Evolutionary conservation across 495 filamentous ascomycete genomes (phyloP).

Genomic region (Aspergillus funiculosus): DNA sequence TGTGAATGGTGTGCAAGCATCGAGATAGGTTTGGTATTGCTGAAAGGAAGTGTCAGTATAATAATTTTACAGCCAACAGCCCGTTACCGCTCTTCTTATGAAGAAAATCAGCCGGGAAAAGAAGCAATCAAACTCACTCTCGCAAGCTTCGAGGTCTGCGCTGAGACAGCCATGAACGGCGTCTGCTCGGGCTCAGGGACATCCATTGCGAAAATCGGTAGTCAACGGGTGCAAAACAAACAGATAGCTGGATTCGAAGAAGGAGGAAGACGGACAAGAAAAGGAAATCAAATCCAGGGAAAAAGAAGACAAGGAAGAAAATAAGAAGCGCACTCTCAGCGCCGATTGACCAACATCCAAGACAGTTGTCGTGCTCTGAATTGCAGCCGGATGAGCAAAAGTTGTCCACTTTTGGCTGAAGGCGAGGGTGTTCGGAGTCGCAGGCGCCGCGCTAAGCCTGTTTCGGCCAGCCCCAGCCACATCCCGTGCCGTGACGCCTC

Average conservation of each 20-base stretch:
- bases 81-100: too few species aligned
- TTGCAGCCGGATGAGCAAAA: slow-evolving; percentile 24
- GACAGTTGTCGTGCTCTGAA: slow-evolving; percentile 16
- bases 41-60: too few species aligned
- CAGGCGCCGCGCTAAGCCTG: slow-evolving; percentile 9
- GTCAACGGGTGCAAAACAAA: slow-evolving; percentile 5
- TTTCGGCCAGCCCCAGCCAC: slow-evolving; percentile 18
- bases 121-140: slow-evolving; percentile 49
- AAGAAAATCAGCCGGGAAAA: background rate
- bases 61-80: too few species aligned
- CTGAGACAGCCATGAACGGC: slow-evolving; percentile 76
- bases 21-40: slow-evolving; percentile 93
- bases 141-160: slow-evolving; percentile 69
- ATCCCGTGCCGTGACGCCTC: slow-evolving; percentile 1
- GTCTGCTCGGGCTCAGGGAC: slow-evolving; percentile 72
- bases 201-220: slow-evolving; percentile 59
- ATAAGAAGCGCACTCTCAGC: slow-evolving; percentile 4
- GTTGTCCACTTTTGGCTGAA: slow-evolving; percentile 34
- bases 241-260: background rate
- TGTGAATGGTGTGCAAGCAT: slow-evolving; percentile 82
- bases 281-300: background rate
- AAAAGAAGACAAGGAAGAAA: slow-evolving; percentile 1
- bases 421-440: background rate
- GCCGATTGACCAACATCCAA: background rate
- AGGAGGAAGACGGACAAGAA: slow-evolving; percentile 1